Evolutionary conservation across 768 basidiomycete genomes (phyloP), one percentile per base, ranked within the genome.

Genomic region (Boletus rubropictus): DNA sequence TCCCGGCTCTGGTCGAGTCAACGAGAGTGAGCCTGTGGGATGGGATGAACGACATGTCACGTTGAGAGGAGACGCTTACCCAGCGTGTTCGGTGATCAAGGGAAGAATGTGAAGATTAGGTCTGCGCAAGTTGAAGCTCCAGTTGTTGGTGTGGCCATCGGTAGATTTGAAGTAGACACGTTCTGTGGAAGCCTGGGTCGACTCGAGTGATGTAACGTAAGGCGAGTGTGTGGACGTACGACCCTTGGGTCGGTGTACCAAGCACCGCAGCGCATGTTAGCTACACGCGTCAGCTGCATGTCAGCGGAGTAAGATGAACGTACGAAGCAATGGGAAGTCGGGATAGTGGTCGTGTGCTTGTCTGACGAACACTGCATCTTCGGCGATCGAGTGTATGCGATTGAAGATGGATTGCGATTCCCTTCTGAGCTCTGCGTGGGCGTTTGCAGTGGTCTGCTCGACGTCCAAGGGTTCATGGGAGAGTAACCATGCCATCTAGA

Each of bases 1-100:
- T 97, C 8, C 95, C 95, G 20, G 89, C 75, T 20, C 95, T 73
- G 0, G 95, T 96, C 0, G 94, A 96, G 60, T 98, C 95, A 8
- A 96, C 90, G 1, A 98, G 68, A 32, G 96, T 70, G 28, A 94
- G 65, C 0, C 92, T 94, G 45, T 33, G 5, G 27, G 0, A 22
- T 14, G 21, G 45, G 40, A 39, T 48, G 17, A 40, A 18, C 3
- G 31, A 44, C 8, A 11, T 24, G 17, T 21, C 29, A 8, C 2
- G 7, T 43, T 3, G 11, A 36, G 37, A n/a, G 3, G 7, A 36
- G 37, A 40, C 24, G 21, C 21, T 1, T 49, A 91, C 90, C 91
- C 89, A 11, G 72, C 65, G 15, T 74, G 63, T 24, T 77, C 52
- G 9, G 66, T 63, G 18, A 86, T 73, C 21, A 83, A 52, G 1